Conservation (phyloP, 108 stramenopile genomes). For the Nitzschia putrida region DNA sequence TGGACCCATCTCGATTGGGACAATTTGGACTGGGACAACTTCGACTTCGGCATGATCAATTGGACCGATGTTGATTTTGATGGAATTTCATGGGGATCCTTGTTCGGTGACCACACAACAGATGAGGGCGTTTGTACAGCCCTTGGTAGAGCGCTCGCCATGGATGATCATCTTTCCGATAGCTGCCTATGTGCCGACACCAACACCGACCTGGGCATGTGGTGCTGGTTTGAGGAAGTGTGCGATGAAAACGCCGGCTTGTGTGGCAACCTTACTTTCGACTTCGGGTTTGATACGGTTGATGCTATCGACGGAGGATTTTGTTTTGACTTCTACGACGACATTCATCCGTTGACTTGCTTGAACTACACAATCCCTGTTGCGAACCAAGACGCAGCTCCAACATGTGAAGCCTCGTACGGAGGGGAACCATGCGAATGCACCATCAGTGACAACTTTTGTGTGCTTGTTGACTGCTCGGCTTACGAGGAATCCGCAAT, state of each 20-base stretch:
- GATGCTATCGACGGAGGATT: background rate
- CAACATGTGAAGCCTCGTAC: constrained; percentile 21
- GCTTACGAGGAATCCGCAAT: constrained; percentile 23
- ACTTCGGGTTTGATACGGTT: constrained; percentile 14
- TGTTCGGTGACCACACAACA: constrained; percentile 3
- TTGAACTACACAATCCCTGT: constrained; percentile 15
- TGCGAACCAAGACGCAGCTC: constrained; percentile 4
- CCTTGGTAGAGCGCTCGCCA: constrained; percentile 4
- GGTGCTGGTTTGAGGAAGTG: constrained; percentile 18
- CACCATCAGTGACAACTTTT: constrained; percentile 19
- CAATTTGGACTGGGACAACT: constrained; percentile 18
- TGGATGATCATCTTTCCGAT: background rate
- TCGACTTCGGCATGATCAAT: constrained; percentile 16
- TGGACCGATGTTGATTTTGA: constrained; percentile 16
- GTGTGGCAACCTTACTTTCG: constrained; percentile 20
- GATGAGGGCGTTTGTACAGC: constrained; percentile 1
- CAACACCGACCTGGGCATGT: constrained; percentile 3
- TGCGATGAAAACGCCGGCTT: background rate
- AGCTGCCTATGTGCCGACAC: constrained; percentile 3
- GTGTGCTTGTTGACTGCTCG: constrained; percentile 25
- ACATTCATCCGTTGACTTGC: constrained; percentile 27
- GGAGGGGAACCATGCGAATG: constrained; percentile 18
- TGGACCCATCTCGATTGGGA: constrained; percentile 25
- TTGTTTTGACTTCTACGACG: constrained; percentile 23
- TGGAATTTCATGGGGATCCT: background rate